Base-by-base conservation (phyloP, 352 stramenopile genomes). In the Phytophthora litchii region DNA sequence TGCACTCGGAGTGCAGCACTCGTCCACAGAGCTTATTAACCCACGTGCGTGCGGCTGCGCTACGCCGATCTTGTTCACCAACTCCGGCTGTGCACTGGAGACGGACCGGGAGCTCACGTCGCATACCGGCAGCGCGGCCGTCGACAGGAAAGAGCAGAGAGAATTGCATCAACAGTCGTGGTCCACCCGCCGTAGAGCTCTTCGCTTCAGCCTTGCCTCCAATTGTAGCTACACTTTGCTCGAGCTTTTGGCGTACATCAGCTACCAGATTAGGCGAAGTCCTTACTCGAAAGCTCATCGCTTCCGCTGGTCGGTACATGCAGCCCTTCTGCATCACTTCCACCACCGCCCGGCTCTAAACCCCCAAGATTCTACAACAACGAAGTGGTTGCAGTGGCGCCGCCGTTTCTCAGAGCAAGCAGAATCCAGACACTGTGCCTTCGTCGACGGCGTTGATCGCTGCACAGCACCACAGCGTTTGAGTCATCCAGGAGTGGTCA, bases 41-140 rank as follows among this genome's bases (percentile, higher is more conserved):
- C 58, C 52, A 67, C 58, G 50, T 61, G 43, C 58, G 58, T 55
- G 50, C 50, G 57, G 17, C 19, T 66, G 49, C 49, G 48, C 56
- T 29, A 60, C 57, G 48, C 56, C 38, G 42, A 63, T 56, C 54
- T 23, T 44, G 40, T 27, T 32, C 42, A 43, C 14, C 36, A 37
- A 64, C 29, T 25, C 46, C 32, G 46, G 32, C 54, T 63, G 37
- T 56, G 45, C 54, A 19, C 41, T 8, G 40, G 19, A 63, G 45
- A 63, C 57, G 57, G 48, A 59, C 23, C 49, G 57, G 48, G 34
- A 60, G 41, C 32, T 66, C 57, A 54, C 57, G 58, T 67, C 58
- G 58, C 58, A 67, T 61, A 60, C 42, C 44, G 8, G 45, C 47
- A 46, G 46, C 48, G 20, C 9, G 16, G 7, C 25, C 27, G 17